Conservation (phyloP, 179 eudicot genomes). For the Gypsophila paniculata region DNA sequence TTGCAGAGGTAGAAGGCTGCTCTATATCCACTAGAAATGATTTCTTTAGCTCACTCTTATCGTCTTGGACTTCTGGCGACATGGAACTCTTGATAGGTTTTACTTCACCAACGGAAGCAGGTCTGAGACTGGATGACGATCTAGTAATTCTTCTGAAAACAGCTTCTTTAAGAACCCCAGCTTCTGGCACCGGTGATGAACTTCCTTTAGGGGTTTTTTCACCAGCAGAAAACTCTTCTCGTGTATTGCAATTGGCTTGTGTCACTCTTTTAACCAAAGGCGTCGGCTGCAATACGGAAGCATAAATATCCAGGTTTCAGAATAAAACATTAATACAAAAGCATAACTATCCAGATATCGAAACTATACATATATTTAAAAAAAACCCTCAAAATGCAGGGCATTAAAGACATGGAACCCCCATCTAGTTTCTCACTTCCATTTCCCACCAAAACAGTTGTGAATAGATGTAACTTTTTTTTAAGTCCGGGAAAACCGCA, state of each 20-base stretch:
- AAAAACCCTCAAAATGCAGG: neutral
- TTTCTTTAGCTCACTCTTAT: constrained; percentile 19
- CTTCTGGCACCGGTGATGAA: constrained; percentile 16
- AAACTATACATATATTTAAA: neutral
- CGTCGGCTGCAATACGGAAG: constrained; percentile 29
- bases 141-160: constrained; percentile 13
- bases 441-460: neutral
- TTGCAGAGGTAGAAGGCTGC: constrained; percentile 18
- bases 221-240: constrained; percentile 24
- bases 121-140: constrained; percentile 18
- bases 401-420: neutral
- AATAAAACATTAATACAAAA: constrained; percentile 2
- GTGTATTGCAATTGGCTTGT: constrained; percentile 8
- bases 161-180: neutral
- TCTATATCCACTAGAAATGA: constrained; percentile 8
- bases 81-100: constrained; percentile 13
- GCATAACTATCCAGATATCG: constrained; percentile 11
- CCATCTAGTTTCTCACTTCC: neutral
- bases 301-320: constrained; percentile 12
- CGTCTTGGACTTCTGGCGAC: constrained; percentile 15
- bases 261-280: constrained; percentile 26
- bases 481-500: neutral
- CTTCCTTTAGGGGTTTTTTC: constrained; percentile 14
- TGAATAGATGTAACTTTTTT: neutral
- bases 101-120: constrained; percentile 10